Conservation (phyloP, 805 yeast species). For the Wickerhamiella domercqiae region DNA sequence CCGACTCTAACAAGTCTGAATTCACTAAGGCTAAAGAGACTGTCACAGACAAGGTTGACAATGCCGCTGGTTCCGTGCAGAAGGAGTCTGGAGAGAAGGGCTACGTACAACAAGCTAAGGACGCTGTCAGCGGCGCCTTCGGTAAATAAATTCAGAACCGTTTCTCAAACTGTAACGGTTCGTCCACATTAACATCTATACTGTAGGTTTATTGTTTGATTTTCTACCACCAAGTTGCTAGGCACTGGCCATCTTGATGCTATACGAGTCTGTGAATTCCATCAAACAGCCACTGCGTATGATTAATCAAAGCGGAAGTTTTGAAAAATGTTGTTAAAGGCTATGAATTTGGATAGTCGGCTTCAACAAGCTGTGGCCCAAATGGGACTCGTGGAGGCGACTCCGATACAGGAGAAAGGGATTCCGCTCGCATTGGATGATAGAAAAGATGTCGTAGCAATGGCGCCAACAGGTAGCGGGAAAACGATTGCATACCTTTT, state of each 20-base stretch:
- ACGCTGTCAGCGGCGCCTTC: slow-evolving; percentile 11
- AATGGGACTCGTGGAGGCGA: slow-evolving; percentile 71
- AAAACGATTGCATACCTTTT: slow-evolving; percentile 83
- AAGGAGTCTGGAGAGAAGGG: slow-evolving; percentile 34
- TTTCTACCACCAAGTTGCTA: no score
- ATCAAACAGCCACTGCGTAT: no score
- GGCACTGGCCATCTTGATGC: no score
- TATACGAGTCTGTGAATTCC: no score
- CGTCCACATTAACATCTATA: no score
- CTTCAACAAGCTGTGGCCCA: slow-evolving; percentile 69
- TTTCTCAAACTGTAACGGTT: no score
- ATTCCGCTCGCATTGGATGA: slow-evolving; percentile 84
- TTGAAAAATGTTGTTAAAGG: slow-evolving; percentile 49
- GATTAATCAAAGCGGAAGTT: no score
- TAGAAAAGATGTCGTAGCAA: slow-evolving; percentile 81
- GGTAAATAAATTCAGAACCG: slow-evolving; percentile 9
- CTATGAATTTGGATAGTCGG: slow-evolving; percentile 69
- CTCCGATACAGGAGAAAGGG: slow-evolving; percentile 80
- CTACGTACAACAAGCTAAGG: slow-evolving; percentile 37
- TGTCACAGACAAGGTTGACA: slow-evolving; percentile 50
- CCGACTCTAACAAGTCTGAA: slow-evolving; percentile 51
- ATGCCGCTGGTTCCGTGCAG: slow-evolving; percentile 39
- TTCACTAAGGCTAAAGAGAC: slow-evolving; percentile 55
- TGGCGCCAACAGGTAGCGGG: slow-evolving; percentile 92
- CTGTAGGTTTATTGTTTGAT: no score